Evolutionary conservation across 1,284 basidiomycete species (phyloP), one percentile per base, ranked within the genome.

Genomic region (Ustilago sp.): DNA sequence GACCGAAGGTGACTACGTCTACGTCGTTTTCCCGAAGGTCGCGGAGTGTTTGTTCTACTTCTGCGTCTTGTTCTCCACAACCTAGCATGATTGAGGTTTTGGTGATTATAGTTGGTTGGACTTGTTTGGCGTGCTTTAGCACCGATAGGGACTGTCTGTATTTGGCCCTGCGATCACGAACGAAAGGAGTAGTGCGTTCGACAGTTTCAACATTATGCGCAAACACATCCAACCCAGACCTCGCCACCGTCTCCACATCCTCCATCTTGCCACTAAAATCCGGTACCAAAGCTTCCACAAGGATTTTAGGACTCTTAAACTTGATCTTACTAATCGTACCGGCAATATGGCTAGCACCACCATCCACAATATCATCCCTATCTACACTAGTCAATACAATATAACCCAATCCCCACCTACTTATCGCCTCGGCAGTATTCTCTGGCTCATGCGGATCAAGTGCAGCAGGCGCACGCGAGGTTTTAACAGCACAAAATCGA

Each of bases 21-120:
- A 99, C 96, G 73, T 94, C 89, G 43, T 91, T 89, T 74, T 91
- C 92, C 48, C 96, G 91, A 4, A 99, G 89, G 79, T 96, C 96
- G 94, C 84, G 38, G 6, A 99, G 89, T 1, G 95, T 92, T 83
- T 93, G 91, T 86, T 93, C 88, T 4, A 99, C 85, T 86, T 99
- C 94, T 7, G 92, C 91, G 63, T 93, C 91, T 51, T 89, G 90
- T 88, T 99, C 97, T 2, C 97, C 97, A 4, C 99, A 92, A 63
- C 97, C 97, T 50, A 99, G 91, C 97, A 99, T 99, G 79, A 99
- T 93, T 82, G 94, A 97, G 4, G 95, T 98, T 89, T 99, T 99
- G 23, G 97, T 99, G 68, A 99, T 90, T 45, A 93, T 89, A 15
- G 93, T 93, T 59, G 91, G 91, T 87, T 93, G 93, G 11, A 69